Percentiles rank a stretch among this genome's conserved stretches.
Evolutionary conservation across 2,329 filamentous ascomycete genomes (phyloP).

Genomic region (Ceratocystis alfenasii): DNA sequence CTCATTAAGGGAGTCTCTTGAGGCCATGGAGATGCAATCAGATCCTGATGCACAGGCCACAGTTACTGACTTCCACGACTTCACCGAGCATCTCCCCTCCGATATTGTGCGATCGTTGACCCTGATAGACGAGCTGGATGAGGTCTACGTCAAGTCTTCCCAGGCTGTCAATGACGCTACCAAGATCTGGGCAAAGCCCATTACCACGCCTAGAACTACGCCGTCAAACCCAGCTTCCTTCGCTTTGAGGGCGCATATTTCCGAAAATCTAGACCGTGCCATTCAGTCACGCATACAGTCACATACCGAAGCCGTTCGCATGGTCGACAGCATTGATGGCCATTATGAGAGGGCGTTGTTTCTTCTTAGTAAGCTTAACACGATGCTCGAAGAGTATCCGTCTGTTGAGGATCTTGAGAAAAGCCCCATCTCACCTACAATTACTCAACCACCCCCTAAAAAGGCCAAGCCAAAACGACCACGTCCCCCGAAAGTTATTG

Average conservation of each 20-base stretch:
- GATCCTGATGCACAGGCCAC: constrained; percentile 58
- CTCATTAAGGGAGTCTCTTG: constrained; percentile 29
- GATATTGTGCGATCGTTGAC: constrained; percentile 55
- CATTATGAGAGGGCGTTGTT: too few relatives aligned
- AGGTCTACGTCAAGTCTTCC: constrained; percentile 46
- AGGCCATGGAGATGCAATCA: constrained; percentile 40
- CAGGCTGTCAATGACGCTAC: constrained; percentile 45
- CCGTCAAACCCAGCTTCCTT: constrained; percentile 35
- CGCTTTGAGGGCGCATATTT: constrained; percentile 48
- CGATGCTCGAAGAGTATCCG: constrained; percentile 50
- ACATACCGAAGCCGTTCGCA: constrained; percentile 50
- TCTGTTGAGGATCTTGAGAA: constrained; percentile 37
- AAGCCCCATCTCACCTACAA: constrained; percentile 1
- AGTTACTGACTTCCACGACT: constrained; percentile 59
- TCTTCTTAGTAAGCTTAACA: constrained; percentile 38
- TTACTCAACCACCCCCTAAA: not conserved
- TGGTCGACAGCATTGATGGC: constrained; percentile 44
- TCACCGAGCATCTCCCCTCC: constrained; percentile 56
- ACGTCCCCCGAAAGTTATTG: constrained; percentile 46
- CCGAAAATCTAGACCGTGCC: constrained; percentile 42
- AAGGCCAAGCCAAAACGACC: constrained; percentile 26
- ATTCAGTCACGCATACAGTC: constrained; percentile 46
- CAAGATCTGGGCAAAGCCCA: constrained; percentile 44
- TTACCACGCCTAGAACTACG: constrained; percentile 31
- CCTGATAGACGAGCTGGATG: constrained; percentile 52